Conservation (phyloP, 768 basidiomycete species). For the Hericium erinaceus region DNA sequence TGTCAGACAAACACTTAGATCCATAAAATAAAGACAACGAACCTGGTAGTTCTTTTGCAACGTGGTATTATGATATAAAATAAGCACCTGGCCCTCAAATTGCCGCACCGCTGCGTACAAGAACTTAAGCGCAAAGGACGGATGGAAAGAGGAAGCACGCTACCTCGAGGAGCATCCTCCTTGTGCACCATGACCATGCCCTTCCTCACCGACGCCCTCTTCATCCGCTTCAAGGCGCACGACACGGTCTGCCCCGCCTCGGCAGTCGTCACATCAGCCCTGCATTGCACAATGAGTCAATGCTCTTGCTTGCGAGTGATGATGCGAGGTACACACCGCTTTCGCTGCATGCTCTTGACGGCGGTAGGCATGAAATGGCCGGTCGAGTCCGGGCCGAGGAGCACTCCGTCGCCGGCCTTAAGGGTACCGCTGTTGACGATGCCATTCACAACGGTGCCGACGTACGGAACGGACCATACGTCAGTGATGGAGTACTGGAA, state of each 20-base stretch:
- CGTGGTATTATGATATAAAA: constrained; percentile 91
- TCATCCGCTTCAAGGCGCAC: constrained; percentile 83
- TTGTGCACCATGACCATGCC: constrained; percentile 90
- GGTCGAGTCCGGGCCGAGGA: constrained; percentile 88
- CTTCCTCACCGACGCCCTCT: constrained; percentile 74
- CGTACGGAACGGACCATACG: constrained; percentile 82
- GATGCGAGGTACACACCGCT: constrained; percentile 41
- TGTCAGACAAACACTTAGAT: background rate
- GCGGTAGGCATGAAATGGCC: constrained; percentile 76
- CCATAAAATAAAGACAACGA: constrained; percentile 13
- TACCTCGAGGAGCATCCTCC: constrained; percentile 66
- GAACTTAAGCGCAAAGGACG: background rate
- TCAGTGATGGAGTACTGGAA: constrained; percentile 75
- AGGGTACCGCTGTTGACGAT: constrained; percentile 69
- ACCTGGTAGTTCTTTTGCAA: constrained; percentile 90
- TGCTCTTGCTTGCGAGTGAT: background rate
- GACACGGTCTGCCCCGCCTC: constrained; percentile 97
- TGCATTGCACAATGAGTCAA: constrained; percentile 16
- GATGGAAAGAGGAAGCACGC: constrained; percentile 3
- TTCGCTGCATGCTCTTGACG: constrained; percentile 90
- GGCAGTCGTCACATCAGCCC: constrained; percentile 72
- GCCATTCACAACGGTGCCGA: constrained; percentile 78
- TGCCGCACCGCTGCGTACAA: constrained; percentile 51
- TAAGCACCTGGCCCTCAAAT: constrained; percentile 91
- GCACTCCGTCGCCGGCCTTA: constrained; percentile 71